Evolutionary conservation across 495 filamentous ascomycete species (phyloP).

Genomic region (Xylaria sp.): DNA sequence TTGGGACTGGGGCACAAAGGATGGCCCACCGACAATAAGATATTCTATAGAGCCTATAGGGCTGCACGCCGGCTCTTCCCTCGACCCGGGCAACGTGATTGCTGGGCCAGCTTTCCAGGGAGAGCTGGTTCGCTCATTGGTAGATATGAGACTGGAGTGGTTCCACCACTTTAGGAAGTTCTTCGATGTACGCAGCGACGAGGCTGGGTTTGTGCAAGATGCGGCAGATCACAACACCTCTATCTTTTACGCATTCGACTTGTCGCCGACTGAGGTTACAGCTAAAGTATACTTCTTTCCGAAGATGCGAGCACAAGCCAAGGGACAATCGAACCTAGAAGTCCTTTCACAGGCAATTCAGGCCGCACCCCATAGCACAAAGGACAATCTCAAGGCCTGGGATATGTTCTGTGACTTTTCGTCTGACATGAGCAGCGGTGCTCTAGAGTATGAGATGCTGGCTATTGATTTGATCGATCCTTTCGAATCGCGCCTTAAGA

Average conservation of each 20-base stretch:
- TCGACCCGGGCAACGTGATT: constrained; percentile 38
- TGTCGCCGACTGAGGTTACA: constrained; percentile 27
- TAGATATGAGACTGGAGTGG: constrained; percentile 32
- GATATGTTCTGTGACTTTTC: constrained; percentile 26
- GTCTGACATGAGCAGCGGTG: constrained; percentile 4
- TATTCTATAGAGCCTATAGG: constrained; percentile 45
- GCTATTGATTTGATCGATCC: constrained; percentile 44
- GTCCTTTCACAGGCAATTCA: constrained; percentile 35
- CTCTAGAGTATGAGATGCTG: constrained; percentile 39
- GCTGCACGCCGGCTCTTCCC: constrained; percentile 30
- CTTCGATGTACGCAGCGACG: constrained; percentile 16
- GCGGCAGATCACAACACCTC: constrained; percentile 30
- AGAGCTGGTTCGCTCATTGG: constrained; percentile 18
- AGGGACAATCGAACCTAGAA: constrained; percentile 30
- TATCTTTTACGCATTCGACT: constrained; percentile 42
- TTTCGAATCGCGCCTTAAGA: constrained; percentile 43
- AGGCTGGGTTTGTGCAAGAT: background rate
- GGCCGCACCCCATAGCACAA: constrained; percentile 21
- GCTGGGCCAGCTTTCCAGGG: constrained; percentile 28
- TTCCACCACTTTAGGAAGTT: constrained; percentile 38
- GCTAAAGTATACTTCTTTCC: constrained; percentile 44
- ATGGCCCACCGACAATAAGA: constrained; percentile 31
- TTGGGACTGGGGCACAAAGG: constrained; percentile 40
- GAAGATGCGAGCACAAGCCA: constrained; percentile 29
- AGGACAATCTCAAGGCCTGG: constrained; percentile 27